Evolutionary conservation across 768 basidiomycete genomes (phyloP).

Genomic region (Naganishia vishniacii): DNA sequence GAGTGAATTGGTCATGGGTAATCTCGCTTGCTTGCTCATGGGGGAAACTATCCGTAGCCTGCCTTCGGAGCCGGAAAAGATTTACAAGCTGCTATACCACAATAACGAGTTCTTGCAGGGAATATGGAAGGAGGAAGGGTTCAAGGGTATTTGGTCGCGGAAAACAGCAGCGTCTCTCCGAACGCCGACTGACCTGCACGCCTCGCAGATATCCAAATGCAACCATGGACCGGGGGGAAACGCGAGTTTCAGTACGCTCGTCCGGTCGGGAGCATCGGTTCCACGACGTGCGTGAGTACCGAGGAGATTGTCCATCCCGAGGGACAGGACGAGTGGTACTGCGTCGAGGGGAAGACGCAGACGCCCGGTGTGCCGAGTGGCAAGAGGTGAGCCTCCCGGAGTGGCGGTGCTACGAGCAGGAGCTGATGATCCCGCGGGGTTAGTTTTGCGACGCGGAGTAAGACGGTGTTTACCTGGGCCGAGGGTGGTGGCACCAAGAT

Average conservation of each 20-base stretch:
- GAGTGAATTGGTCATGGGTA: neutral
- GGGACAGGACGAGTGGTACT: slow-evolving; percentile 31
- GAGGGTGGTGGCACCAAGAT: slow-evolving; percentile 30
- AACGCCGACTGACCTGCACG: too few species aligned
- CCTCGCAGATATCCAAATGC: slow-evolving; percentile 31
- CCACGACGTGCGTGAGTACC: slow-evolving; percentile 26
- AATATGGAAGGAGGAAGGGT: slow-evolving; percentile 32
- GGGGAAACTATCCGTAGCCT: slow-evolving; percentile 6
- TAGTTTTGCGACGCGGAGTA: slow-evolving; percentile 29
- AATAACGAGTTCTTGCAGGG: slow-evolving; percentile 27
- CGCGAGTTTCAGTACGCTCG: slow-evolving; percentile 29
- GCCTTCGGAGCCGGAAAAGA: slow-evolving; percentile 31
- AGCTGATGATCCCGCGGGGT: neutral
- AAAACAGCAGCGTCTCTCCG: neutral
- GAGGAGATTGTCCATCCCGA: slow-evolving; percentile 32
- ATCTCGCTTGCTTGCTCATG: neutral
- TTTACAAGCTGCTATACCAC: slow-evolving; percentile 33
- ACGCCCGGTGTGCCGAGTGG: slow-evolving; percentile 35
- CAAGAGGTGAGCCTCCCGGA: slow-evolving; percentile 22
- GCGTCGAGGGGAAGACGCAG: slow-evolving; percentile 29
- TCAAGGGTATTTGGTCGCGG: slow-evolving; percentile 24
- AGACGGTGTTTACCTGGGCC: slow-evolving; percentile 31
- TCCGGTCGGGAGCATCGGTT: slow-evolving; percentile 31
- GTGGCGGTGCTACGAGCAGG: neutral
- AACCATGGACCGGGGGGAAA: slow-evolving; percentile 23